Conservation (phyloP, 345 rosid species). For the Hibiscus tridactylites region DNA sequence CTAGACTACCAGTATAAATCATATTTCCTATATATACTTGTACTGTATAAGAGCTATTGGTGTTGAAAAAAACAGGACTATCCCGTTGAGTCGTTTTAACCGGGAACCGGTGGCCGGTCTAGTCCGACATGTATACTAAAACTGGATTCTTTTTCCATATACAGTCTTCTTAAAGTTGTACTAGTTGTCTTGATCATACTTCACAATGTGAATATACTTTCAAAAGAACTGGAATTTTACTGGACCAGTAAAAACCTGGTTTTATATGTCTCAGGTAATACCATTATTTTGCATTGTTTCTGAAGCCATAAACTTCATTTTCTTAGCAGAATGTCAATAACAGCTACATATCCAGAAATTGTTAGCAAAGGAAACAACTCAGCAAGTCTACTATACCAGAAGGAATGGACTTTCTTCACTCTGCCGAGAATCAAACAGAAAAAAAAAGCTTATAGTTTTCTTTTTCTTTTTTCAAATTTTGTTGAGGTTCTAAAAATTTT, state of each 20-base stretch:
- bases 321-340: background rate
- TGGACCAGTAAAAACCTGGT: background rate
- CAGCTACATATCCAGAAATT: background rate
- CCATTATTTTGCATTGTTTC: background rate
- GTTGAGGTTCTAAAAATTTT: too few relatives aligned
- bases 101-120: background rate
- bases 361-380: slow-evolving; percentile 6
- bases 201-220: background rate
- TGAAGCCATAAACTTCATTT: background rate
- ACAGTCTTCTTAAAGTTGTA: too few relatives aligned
- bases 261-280: background rate
- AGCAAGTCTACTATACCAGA: background rate
- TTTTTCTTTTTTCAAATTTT: background rate
- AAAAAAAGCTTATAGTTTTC: background rate
- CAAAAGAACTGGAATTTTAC: background rate
- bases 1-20: too few relatives aligned
- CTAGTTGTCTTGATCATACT: too few relatives aligned
- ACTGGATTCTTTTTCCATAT: background rate
- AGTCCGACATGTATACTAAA: background rate
- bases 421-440: background rate
- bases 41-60: too few relatives aligned
- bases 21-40: too few relatives aligned
- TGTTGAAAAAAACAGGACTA: too few relatives aligned
- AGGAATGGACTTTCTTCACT: background rate
- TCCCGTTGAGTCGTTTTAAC: background rate